These are phyloP conservation scores for Globisporangium megalacanthum DNA, from an alignment of 352 stramenopile genomes.

Conservation along the genomic window DNA sequence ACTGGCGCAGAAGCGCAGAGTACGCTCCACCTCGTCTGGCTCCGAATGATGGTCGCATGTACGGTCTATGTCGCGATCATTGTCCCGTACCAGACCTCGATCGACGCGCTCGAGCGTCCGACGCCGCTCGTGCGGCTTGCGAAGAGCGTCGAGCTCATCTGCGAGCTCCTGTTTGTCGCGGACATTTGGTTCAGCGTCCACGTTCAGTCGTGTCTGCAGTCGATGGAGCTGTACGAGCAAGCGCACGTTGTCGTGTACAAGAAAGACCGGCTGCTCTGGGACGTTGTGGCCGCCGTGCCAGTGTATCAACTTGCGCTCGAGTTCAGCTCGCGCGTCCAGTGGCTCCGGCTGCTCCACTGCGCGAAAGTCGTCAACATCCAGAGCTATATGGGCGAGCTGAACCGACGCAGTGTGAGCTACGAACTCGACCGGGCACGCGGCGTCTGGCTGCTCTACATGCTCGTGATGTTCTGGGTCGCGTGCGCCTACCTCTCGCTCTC, in stretches of 20 bases:
- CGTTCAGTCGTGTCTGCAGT: constrained; percentile 21
- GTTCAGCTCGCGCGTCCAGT: constrained; percentile 18
- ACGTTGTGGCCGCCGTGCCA: constrained; percentile 30
- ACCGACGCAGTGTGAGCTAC: constrained; percentile 45
- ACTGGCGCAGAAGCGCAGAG: constrained; percentile 33
- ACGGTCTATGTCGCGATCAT: constrained; percentile 40
- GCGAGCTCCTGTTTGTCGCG: constrained; percentile 28
- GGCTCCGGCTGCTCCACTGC: constrained; percentile 33
- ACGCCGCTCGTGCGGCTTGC: constrained; percentile 6
- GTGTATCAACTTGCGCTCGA: constrained; percentile 37
- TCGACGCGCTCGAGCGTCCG: constrained; percentile 35
- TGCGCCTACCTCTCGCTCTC: constrained; percentile 46
- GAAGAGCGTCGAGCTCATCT: constrained; percentile 29
- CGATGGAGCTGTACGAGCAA: constrained; percentile 57
- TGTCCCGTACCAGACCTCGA: constrained; percentile 41
- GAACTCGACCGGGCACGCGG: constrained; percentile 48
- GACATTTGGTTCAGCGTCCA: constrained; percentile 52
- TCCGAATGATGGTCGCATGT: constrained; percentile 25
- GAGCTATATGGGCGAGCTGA: constrained; percentile 56
- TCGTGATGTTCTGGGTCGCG: constrained; percentile 53
- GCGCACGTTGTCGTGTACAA: constrained; percentile 26
- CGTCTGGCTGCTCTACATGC: constrained; percentile 47
- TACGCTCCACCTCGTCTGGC: constrained; percentile 32
- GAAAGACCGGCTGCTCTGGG: constrained; percentile 37
- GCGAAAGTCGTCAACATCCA: constrained; percentile 48